Evolutionary conservation across 129 eudicot genomes (phyloP), one percentile per base, ranked within the genome.

Genomic region (Arctium lappa): DNA sequence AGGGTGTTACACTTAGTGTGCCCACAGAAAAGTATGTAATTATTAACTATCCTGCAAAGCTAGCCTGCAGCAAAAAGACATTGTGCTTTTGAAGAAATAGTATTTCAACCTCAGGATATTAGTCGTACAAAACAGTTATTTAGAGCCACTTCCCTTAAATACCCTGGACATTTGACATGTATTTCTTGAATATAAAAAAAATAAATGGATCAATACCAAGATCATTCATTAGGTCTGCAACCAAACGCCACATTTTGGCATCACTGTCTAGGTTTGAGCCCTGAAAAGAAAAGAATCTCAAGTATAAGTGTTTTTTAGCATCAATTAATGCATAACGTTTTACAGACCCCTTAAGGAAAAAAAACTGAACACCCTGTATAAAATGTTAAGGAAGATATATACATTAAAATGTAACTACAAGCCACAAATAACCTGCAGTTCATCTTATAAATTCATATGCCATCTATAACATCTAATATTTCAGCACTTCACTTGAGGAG

Each of bases 151-250:
- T 82, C 53, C 62, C 79, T 18, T 44, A 8, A 38, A 62, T 30
- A 48, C 37, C 46, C 50, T 69, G 44, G 27, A 76, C 44, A 18
- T 4, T 22, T 48, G 71, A 68, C 62, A 69, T 0, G 36, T 36
- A 62, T 50, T 5, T 69, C 29, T 69, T 78, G 50, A 50, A 81
- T 63, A 8, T 36, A 78, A 72, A 79, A 48, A 74, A 81, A 36
- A 69, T 30, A 34, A 53, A 39, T 72, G 65, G 69, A 70, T 12
- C 31, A 74, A 71, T 94, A 96, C 99, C 99, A 84, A 96, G 95
- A 85, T 96, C 99, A 88, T 96, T 96, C 99, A 96, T 96, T 86
- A 96, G 91, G 90, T 96, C 99, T 80, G 99, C 99, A 85, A 96
- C 97, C 88, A 96, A 83, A 82, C 98, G 98, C 99, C 98, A 96